These are phyloP conservation scores for Quercus phellos DNA, from an alignment of 331 rosid species.

Conservation along the genomic window DNA sequence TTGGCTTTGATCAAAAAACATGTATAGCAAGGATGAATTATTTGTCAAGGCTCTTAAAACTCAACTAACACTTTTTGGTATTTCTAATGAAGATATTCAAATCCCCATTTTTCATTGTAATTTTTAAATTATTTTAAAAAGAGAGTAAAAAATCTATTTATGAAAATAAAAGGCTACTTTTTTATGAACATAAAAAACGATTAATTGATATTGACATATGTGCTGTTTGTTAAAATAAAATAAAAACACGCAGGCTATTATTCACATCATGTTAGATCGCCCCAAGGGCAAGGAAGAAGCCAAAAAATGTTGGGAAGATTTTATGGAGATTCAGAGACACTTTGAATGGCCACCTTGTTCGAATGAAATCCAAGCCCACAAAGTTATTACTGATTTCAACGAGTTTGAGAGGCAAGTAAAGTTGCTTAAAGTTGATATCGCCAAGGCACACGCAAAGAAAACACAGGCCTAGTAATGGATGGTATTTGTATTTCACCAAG, in stretches of 20 bases:
- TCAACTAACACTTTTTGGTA: too few relatives aligned
- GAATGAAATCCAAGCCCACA: background rate
- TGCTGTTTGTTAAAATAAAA: background rate
- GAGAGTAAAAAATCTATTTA: too few relatives aligned
- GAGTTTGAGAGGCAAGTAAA: conserved; percentile 20
- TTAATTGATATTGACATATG: background rate
- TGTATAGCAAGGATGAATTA: too few relatives aligned
- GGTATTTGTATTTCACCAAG: too few relatives aligned
- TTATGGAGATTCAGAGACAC: background rate
- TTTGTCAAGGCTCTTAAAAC: too few relatives aligned
- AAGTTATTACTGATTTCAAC: background rate
- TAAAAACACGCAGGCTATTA: conserved; percentile 18
- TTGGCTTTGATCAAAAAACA: too few relatives aligned
- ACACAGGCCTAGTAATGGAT: background rate
- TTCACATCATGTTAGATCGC: background rate
- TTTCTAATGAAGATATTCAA: too few relatives aligned
- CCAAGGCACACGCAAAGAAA: background rate
- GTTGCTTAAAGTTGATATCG: conserved; percentile 11
- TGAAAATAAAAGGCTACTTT: too few relatives aligned
- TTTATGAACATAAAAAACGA: too few relatives aligned
- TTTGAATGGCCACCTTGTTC: background rate
- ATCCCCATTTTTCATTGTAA: too few relatives aligned
- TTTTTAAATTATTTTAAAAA: too few relatives aligned
- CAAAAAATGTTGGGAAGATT: conserved; percentile 5
- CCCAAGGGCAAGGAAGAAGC: background rate